Evolutionary conservation across 2,329 filamentous ascomycete species (phyloP), one percentile per base, ranked within the genome.

Genomic region (Didymella pomorum): DNA sequence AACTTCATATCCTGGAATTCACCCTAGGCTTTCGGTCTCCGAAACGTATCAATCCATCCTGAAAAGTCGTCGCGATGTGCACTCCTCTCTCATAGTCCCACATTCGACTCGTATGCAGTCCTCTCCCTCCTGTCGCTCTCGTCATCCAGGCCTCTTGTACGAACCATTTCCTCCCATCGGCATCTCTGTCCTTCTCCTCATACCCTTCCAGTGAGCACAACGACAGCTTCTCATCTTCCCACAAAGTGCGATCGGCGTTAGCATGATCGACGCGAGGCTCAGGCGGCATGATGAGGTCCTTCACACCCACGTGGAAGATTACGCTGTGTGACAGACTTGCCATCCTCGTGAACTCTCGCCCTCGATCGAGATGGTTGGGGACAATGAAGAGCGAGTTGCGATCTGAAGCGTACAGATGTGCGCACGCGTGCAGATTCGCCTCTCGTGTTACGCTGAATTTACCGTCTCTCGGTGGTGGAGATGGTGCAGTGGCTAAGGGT

Each of bases 361-460:
- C 64, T 2, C 60, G 58, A 6, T 61, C 61, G 8, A 76, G 65
- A 16, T 83, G 80, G 21, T 82, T 82, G 2, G 82, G 77, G 2
- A 85, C 79, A 43, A 85, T 71, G 69, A 82, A 81, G 12, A 86
- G 71, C 18, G 81, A 82, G 56, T 86, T 86, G 23, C 81, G 79
- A 63, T 86, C 85, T 31, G 81, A 83, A 0, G 84, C 81, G 65
- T 85, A 87, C 42, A 86, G 74, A 69, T 87, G 85, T 3, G 83
- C 84, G 63, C 82, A 84, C 1, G 83, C 81, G 62, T 86, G 84
- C 18, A 87, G 70, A 62, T 87, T 87, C 29, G 83, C 68, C 29
- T 66, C 68, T 39, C 64, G 29, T 2, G 67, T 68, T 5, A 69
- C 33, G 1, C 48, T 35, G 3, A 14, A 20, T n/a, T 42, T 25